Percentiles rank a stretch among this genome's conserved stretches.
phyloP scores from a whole-genome alignment of 495 filamentous ascomycete genomes.

The Podospora pseudocomata region DNA sequence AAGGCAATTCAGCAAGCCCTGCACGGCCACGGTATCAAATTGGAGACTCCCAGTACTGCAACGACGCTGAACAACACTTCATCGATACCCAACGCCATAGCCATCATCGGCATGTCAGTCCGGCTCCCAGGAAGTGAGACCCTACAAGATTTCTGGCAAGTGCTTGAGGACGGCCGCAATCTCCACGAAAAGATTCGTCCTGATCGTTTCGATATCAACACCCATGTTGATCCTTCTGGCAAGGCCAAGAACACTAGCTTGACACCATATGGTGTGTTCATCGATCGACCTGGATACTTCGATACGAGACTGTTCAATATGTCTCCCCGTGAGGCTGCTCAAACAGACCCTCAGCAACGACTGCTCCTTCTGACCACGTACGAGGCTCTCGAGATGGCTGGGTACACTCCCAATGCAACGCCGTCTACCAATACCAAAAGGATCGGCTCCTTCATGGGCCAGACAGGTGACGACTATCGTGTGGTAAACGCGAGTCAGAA shows the following conservation, averaged over 20 bases:
- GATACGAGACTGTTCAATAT: constrained; percentile 82
- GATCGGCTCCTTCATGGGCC: constrained; percentile 80
- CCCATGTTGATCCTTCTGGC: constrained; percentile 66
- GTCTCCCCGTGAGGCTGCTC: constrained; percentile 75
- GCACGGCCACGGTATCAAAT: constrained; percentile 1
- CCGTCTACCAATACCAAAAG: constrained; percentile 70
- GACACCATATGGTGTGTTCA: constrained; percentile 74
- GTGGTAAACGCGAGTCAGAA: constrained; percentile 81
- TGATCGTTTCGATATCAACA: constrained; percentile 67
- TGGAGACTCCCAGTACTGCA: background rate
- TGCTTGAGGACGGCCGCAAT: constrained; percentile 56
- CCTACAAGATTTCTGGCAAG: constrained; percentile 59
- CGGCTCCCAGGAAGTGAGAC: constrained; percentile 58
- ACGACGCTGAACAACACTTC: background rate
- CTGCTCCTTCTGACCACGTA: constrained; percentile 72
- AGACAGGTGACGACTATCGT: constrained; percentile 76
- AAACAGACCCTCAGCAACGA: constrained; percentile 77
- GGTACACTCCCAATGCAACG: constrained; percentile 69
- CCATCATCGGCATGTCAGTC: constrained; percentile 64
- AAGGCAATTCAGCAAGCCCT: constrained; percentile 14
- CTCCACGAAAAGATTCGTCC: constrained; percentile 52
- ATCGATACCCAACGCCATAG: constrained; percentile 34
- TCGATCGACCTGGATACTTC: constrained; percentile 70
- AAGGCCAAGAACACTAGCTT: constrained; percentile 63
- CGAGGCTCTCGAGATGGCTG: constrained; percentile 79